Percentiles rank a stretch among this genome's conserved stretches.
These are phyloP conservation scores for Persicaria maculosa DNA, from an alignment of 148 eudicot genomes.

Conservation along the genomic window DNA sequence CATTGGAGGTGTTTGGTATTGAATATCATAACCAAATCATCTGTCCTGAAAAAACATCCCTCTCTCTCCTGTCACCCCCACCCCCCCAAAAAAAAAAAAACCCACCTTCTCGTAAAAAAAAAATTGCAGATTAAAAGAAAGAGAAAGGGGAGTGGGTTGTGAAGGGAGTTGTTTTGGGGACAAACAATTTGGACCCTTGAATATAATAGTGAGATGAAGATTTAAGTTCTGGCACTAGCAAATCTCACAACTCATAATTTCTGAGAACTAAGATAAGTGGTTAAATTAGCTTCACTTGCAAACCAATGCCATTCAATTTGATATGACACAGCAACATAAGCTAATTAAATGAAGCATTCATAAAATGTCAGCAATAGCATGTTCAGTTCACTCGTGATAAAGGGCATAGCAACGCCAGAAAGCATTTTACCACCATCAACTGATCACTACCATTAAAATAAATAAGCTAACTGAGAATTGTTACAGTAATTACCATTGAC, in stretches of 20 bases:
- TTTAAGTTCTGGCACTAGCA: background rate
- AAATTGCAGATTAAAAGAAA: too few relatives aligned
- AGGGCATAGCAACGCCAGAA: background rate
- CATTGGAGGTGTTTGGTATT: background rate
- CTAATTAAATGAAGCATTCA: background rate
- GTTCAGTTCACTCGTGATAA: background rate
- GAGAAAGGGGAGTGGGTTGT: too few relatives aligned
- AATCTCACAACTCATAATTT: background rate
- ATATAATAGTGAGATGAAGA: background rate
- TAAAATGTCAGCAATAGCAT: background rate
- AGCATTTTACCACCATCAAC: background rate
- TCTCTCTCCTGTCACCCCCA: too few relatives aligned
- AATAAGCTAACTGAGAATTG: background rate
- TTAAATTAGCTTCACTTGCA: background rate
- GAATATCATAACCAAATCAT: too few relatives aligned
- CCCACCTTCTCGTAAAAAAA: too few relatives aligned
- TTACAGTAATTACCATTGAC: slow-evolving; percentile 27
- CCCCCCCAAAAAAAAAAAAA: too few relatives aligned
- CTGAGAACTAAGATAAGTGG: too few relatives aligned
- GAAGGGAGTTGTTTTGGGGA: too few relatives aligned
- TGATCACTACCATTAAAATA: background rate
- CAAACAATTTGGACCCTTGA: too few relatives aligned
- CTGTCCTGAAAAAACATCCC: too few relatives aligned
- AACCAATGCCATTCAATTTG: background rate
- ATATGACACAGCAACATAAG: background rate